Base-by-base conservation (phyloP, 2,329 filamentous ascomycete species). In the Pezicula carpinea region DNA sequence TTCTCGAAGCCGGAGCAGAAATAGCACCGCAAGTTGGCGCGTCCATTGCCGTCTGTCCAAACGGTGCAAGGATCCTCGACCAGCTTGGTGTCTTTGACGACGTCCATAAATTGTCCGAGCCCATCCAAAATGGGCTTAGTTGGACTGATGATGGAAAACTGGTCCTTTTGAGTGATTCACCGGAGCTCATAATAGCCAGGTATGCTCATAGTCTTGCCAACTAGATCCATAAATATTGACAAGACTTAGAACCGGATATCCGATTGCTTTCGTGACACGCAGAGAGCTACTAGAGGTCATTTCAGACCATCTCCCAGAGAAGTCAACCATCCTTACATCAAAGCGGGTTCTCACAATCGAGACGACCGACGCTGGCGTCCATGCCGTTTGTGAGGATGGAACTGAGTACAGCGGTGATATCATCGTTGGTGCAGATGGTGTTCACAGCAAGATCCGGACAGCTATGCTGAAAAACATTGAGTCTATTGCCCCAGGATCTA, bases 11-110 rank as follows among this genome's bases (percentile, higher is more conserved):
- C 0, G 58, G 70, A 22, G 19, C 51, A 0, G 57, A 66, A 0
- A 67, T 78, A 15, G 67, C 69, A 1, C 73, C 74, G 0, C 60
- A 69, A 15, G 59, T 72, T 0, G 76, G 76, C 0, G 74, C 74
- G 1, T 69, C 67, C 1, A 72, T 80, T 31, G 71, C 64, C 1
- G 52, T 78, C 0, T 52, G 65, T 0, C 63, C 74, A 0, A 65
- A 71, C 23, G 71, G 71, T 1, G 49, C 61, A 3, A 64, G 69
- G 1, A 70, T 80, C 8, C 56, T 78, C 0, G 74, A 78, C 44
- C 76, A 80, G 55, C 55, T 80, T 0, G 75, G 72, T 0, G 53
- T 63, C 31, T 69, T 54, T 11, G 60, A 67, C n/a, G 42, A 51
- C 33, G 21, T 54, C 4, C 13, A 39, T 8, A 39, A 38, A 3